Base-by-base conservation (phyloP, 257 asterid species). In the Petunia secreta region DNA sequence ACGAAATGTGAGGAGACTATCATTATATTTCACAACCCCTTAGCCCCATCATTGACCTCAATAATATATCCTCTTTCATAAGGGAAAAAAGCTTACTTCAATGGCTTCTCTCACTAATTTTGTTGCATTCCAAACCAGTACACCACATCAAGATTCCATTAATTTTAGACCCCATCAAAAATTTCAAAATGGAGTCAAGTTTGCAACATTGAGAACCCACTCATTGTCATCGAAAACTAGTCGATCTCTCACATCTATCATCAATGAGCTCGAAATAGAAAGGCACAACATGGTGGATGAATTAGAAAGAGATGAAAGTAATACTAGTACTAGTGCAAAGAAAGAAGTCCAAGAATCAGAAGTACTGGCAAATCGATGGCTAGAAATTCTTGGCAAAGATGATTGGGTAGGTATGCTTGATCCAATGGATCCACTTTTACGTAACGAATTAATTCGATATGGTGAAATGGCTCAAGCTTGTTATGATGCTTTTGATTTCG, bases 381-480 rank as follows among this genome's bases (percentile, higher is more conserved):
- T 71, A 1, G 81, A 87, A 63, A 84, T 87, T 2, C 87, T 77
- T 1, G 91, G 91, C 0, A 71, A 76, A 58, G 83, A 79, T 15
- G 87, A 89, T 14, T 89, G 93, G 93, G 89, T 68, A 4, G 87
- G 91, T 9, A 34, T 87, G 80, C 86, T 86, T 25, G 86, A 89
- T 38, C 93, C 93, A 34, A 83, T 89, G 77, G 87, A 89, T 75
- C 85, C 89, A 0, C 58, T 83, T 44, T 78, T 89, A 0, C 82
- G 91, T 5, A 39, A 11, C 15, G 91, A 89, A 77, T 82, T 89
- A 15, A 85, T 87, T 25, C 81, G 87, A 3, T 89, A 87, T 41
- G 93, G 93, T 3, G 90, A 75, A 46, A 84, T 83, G 89, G 87
- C 91, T 1, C 90, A 87, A 71, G 90, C 91, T 63, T 87, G 91